Conservation (phyloP, 2,329 filamentous ascomycete species). For the Cytospora piceae region DNA sequence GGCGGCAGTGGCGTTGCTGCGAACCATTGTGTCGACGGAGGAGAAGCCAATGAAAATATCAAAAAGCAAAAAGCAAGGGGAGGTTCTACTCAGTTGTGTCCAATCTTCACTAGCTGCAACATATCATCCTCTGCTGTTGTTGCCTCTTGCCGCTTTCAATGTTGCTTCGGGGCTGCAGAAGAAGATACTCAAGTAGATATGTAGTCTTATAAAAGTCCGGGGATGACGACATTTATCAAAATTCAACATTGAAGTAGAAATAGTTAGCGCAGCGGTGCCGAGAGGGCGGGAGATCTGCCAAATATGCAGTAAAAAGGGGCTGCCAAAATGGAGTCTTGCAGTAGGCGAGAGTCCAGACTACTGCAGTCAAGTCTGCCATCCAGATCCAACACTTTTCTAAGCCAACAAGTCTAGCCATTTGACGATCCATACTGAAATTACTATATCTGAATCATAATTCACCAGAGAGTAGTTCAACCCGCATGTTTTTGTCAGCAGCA, state of each 20-base stretch:
- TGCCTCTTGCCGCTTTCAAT: neutral
- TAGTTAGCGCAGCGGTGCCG: neutral
- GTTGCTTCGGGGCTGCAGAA: neutral
- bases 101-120: conserved; percentile 3
- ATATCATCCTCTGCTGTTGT: conserved; percentile 4
- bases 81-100: neutral
- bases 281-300: neutral
- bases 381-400: too few relatives aligned
- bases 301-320: neutral
- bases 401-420: too few relatives aligned
- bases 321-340: neutral
- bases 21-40: neutral
- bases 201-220: neutral
- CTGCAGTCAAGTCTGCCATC: too few relatives aligned
- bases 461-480: too few relatives aligned
- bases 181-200: neutral
- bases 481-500: neutral
- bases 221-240: neutral
- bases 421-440: too few relatives aligned
- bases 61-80: neutral
- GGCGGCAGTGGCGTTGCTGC: conserved; percentile 30
- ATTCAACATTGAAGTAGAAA: neutral
- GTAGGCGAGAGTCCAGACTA: neutral
- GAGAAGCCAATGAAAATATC: neutral
- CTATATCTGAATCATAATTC: too few relatives aligned